These are phyloP conservation scores for Tolypocladium album DNA, from an alignment of 2,329 filamentous ascomycete genomes.

Conservation along the genomic window DNA sequence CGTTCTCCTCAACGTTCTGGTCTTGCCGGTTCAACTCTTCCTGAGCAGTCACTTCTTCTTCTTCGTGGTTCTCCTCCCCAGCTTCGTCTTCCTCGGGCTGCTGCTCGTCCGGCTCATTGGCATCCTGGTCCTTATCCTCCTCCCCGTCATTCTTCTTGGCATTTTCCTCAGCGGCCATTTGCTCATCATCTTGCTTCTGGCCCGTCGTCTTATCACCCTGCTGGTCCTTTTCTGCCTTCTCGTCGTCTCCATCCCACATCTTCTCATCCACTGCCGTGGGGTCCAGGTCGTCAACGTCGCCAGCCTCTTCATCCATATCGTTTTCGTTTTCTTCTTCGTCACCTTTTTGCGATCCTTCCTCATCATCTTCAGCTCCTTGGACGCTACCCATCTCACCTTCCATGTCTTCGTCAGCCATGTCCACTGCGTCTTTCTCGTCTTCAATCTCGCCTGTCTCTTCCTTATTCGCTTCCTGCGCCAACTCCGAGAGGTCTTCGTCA, in stretches of 20 bases:
- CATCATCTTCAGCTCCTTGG: slow-evolving; percentile 51
- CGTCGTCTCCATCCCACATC: slow-evolving; percentile 88
- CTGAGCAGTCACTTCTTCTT: slow-evolving; percentile 42
- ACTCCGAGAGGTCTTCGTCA: slow-evolving; percentile 84
- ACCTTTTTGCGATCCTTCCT: slow-evolving; percentile 49
- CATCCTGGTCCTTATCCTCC: slow-evolving; percentile 31
- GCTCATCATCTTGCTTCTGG: slow-evolving; percentile 53
- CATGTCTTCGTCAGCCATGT: slow-evolving; percentile 85
- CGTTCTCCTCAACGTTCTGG: slow-evolving; percentile 70
- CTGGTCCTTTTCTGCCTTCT: slow-evolving; percentile 75
- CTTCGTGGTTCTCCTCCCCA: slow-evolving; percentile 52
- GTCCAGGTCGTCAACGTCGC: slow-evolving; percentile 84
- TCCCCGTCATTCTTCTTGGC: slow-evolving; percentile 34
- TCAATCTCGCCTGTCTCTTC: slow-evolving; percentile 58
- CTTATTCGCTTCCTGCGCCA: slow-evolving; percentile 74
- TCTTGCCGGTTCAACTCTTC: slow-evolving; percentile 52
- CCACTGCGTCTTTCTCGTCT: slow-evolving; percentile 75
- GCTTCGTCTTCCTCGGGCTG: slow-evolving; percentile 30
- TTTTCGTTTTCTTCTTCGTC: slow-evolving; percentile 55
- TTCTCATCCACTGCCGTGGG: slow-evolving; percentile 91
- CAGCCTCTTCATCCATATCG: slow-evolving; percentile 84
- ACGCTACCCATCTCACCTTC: slow-evolving; percentile 68
- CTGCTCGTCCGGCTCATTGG: slow-evolving; percentile 28
- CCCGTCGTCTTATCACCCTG: slow-evolving; percentile 63
- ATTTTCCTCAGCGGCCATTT: slow-evolving; percentile 48